Base-by-base conservation (phyloP, 768 basidiomycete genomes). In the Leccinum subgranulosum region DNA sequence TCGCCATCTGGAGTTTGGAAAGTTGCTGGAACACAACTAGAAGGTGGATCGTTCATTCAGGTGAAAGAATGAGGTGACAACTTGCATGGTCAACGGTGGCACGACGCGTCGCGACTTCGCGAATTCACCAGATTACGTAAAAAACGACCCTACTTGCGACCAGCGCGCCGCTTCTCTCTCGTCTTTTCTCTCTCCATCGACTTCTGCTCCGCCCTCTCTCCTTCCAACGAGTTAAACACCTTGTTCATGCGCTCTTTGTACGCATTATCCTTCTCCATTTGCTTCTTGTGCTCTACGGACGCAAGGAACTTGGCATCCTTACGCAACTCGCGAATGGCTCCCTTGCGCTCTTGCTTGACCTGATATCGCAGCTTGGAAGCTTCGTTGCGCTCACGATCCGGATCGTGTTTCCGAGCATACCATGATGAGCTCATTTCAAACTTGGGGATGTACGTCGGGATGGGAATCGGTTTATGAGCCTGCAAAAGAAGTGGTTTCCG, bases 281-380 rank as follows among this genome's bases (percentile, higher is more conserved):
- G 89, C 68, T 87, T 85, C 75, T 87, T 84, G 67, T 92, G 87
- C 65, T 93, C 86, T 69, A 95, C 94, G 28, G 79, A 80, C 10
- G 96, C 93, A 74, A 99, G 78, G 84, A 98, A 99, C 63, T 84
- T 81, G 60, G 93, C 87, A 69, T 99, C 97, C 78, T 98, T 98
- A 59, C 97, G 85, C 53, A 99, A 78, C 70, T 99, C 97, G 48
- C 96, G 80, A 60, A 99, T 94, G 5, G 97, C 97, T 46, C 97
- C 95, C 79, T 98, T 98, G 68, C 84, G 79, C 78, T 98, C 97
- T 75, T 98, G 88, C 76, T 95, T 95, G 78, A 94, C 88, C 69
- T 94, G 85, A 41, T 84, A 82, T 55, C 90, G 87, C 66, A 99
- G 74, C 73, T 98, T 98, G 56, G 87, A 75, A 0, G 86, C 84